Base-by-base conservation (phyloP, 2,329 filamentous ascomycete species). In the Phyllosticta paracitricarpa region DNA sequence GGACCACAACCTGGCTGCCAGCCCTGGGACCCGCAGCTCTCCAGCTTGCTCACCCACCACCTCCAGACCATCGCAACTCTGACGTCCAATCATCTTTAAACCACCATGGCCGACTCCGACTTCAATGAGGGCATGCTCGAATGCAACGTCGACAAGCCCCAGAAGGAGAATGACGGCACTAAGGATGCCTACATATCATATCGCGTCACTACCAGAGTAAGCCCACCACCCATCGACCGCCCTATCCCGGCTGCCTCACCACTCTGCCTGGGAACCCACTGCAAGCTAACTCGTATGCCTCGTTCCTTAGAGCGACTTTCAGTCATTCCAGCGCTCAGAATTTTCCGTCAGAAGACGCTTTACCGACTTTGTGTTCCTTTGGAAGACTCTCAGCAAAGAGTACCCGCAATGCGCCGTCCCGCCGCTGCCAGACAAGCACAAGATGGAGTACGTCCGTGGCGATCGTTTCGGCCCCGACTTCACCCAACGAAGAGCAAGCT, bases 151-250 rank as follows among this genome's bases (percentile, higher is more conserved):
- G 84, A 85, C 60, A 84, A 87, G 62, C 91, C 94, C 22, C 83
- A 93, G 75, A 97, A 97, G 76, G 94, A 97, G 79, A 94, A 93
- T 70, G 91, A 97, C 70, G 93, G 94, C 56, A 95, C 92, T 63
- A 97, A 97, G 75, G 94, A 97, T 76, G 89, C 91, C 59, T 99
- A 96, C 77, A 88, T 97, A 62, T 97, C 94, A 10, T 99, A 99
- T 73, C 81, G 95, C 57, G 89, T 99, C 66, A 94, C 89, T 54
- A 97, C 94, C 59, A 82, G 92, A 76, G 92, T 96, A 79, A 58
- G 22, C 35, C 28, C 24, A 12, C 28, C 24, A 12, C 62, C 56
- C 58, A n/a, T 57, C 51, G 33, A 40, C 25, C 7, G 26, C 59
- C 22, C 51, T 51, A 56, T 57, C 58, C 35, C 30, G 40, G 51